These are phyloP conservation scores for Didymella arachidicola DNA, from an alignment of 2,329 filamentous ascomycete genomes.

Conservation along the genomic window DNA sequence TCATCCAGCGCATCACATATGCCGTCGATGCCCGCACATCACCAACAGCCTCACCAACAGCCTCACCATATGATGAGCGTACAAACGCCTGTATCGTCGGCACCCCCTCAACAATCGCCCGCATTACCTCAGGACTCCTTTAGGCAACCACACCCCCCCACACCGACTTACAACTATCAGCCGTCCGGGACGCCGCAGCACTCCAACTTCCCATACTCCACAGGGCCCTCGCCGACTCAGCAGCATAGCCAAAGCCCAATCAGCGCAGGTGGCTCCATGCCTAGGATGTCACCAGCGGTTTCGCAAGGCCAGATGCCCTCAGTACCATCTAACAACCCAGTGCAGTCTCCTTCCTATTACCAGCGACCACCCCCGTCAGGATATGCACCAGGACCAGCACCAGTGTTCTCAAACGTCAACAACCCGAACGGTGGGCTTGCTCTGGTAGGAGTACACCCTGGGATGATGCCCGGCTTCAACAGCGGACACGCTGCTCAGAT, in stretches of 20 bases:
- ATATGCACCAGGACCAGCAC: slow-evolving; percentile 61
- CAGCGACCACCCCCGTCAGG: slow-evolving; percentile 54
- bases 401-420: slow-evolving; percentile 80
- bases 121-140: slow-evolving; percentile 68
- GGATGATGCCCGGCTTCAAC: slow-evolving; percentile 67
- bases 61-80: slow-evolving; percentile 58
- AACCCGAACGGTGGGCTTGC: slow-evolving; percentile 76
- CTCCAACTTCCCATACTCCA: slow-evolving; percentile 57
- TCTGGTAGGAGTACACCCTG: slow-evolving; percentile 68
- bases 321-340: slow-evolving; percentile 57
- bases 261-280: slow-evolving; percentile 55
- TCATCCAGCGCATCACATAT: slow-evolving; percentile 61
- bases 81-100: slow-evolving; percentile 50
- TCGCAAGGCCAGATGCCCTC: slow-evolving; percentile 54
- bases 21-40: slow-evolving; percentile 56
- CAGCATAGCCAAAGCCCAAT: slow-evolving; percentile 57
- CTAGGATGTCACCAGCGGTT: slow-evolving; percentile 62
- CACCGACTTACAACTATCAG: slow-evolving; percentile 70
- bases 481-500: slow-evolving; percentile 69
- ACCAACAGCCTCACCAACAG: slow-evolving; percentile 51
- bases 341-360: slow-evolving; percentile 58
- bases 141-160: slow-evolving; percentile 65
- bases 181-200: slow-evolving; percentile 61
- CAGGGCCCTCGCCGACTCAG: slow-evolving; percentile 56
- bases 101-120: slow-evolving; percentile 57